phyloP scores from a whole-genome alignment of 2,329 filamentous ascomycete genomes.

The Fusarium sp. region DNA sequence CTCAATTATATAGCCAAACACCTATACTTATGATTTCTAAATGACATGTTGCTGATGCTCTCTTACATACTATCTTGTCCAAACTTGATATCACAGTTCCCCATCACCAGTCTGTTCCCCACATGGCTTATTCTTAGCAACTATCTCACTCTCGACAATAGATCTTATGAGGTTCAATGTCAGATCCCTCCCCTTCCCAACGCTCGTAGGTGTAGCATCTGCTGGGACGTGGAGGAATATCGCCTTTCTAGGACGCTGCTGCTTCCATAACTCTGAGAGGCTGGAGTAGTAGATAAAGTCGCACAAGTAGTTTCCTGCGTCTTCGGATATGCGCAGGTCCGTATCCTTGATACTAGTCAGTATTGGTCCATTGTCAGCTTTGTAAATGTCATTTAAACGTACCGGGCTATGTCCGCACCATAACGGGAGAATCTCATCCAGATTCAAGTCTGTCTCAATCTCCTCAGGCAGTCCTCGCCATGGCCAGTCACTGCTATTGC shows the following conservation, averaged over 20 bases:
- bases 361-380: neutral
- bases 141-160: slow-evolving; percentile 65
- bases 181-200: slow-evolving; percentile 65
- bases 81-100: slow-evolving; percentile 5
- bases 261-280: slow-evolving; percentile 67
- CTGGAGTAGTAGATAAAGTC: slow-evolving; percentile 84
- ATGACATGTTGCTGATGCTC: neutral
- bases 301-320: slow-evolving; percentile 80
- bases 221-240: slow-evolving; percentile 81
- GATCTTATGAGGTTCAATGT: slow-evolving; percentile 67
- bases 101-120: neutral
- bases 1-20: neutral
- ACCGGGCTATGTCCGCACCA: slow-evolving; percentile 68
- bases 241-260: slow-evolving; percentile 63
- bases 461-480: slow-evolving; percentile 68
- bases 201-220: slow-evolving; percentile 61
- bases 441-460: slow-evolving; percentile 68
- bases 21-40: neutral
- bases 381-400: slow-evolving; percentile 35
- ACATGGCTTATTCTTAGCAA: slow-evolving; percentile 29
- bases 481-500: slow-evolving; percentile 63
- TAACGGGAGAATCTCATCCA: slow-evolving; percentile 66
- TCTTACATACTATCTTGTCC: neutral
- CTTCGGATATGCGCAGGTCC: slow-evolving; percentile 71
- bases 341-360: slow-evolving; percentile 50